Base-by-base conservation (phyloP, 2,329 filamentous ascomycete species). In the Elsinoe fawcettii region DNA sequence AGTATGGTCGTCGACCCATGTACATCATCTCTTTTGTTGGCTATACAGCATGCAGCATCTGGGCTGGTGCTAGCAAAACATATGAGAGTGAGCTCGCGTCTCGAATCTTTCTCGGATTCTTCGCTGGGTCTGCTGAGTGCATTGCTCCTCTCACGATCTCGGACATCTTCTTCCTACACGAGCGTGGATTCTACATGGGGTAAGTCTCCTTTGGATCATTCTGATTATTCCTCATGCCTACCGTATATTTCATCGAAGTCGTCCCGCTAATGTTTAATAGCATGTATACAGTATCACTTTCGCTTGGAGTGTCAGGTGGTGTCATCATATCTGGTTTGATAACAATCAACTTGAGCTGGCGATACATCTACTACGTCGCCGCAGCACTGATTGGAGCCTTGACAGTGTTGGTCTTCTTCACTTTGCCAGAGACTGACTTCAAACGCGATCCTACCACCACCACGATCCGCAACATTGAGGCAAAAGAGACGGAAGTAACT, bases 151-250 rank as follows among this genome's bases (percentile, higher is more conserved):
- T 79, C 6, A 79, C 77, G 1, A 79, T 81, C 46, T 70, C 77
- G 2, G 80, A 82, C 60, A 66, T 81, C 27, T 82, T 81, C 66
- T 82, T 80, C 64, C 67, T 82, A 14, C 79, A 83, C 59, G 76
- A 83, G 63, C 71, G 80, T 54, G 79, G 78, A 1, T 67, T 71
- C 1, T 68, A 78, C 39, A 81, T 80, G 76, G 74, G 76, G 61
- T 74, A 64, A 62, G 73, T 69, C 60, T 23, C 59, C 9, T 12
- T 12, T 61, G n/a, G n/a, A n/a, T n/a, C n/a, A n/a, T n/a, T n/a
- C n/a, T n/a, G n/a, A n/a, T n/a, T n/a, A n/a, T n/a, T n/a, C n/a
- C n/a, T n/a, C n/a, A n/a, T n/a, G n/a, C n/a, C n/a, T n/a, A n/a
- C n/a, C n/a, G n/a, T n/a, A n/a, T n/a, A n/a, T n/a, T n/a, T n/a